A percentile compares a stretch with the other conserved stretches of the same genome.
Conservation (phyloP, 768 basidiomycete species). For the Phanerochaete carnosa region DNA sequence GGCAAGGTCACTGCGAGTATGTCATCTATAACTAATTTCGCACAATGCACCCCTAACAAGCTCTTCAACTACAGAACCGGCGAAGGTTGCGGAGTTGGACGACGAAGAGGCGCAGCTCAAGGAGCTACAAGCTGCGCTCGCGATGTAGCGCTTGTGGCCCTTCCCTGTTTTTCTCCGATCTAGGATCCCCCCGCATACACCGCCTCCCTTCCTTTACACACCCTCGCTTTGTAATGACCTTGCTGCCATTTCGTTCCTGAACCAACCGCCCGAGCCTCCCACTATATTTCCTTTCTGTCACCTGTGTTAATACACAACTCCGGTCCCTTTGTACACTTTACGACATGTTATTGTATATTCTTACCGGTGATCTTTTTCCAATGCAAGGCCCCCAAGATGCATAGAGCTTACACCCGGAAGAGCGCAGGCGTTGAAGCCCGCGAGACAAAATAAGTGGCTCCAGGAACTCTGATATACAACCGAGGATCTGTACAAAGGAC, state of each 20-base stretch:
- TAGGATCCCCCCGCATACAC: neutral
- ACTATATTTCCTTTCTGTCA: slow-evolving; percentile 8
- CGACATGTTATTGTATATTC: slow-evolving; percentile 6
- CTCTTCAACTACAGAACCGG: slow-evolving; percentile 28
- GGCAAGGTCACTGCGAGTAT: slow-evolving; percentile 47
- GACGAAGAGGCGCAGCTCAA: slow-evolving; percentile 90
- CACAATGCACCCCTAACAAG: slow-evolving; percentile 1
- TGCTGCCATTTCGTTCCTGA: slow-evolving; percentile 20
- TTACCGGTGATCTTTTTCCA: neutral
- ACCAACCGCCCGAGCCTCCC: slow-evolving; percentile 10
- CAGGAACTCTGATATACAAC: slow-evolving; percentile 3
- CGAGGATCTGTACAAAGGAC: neutral
- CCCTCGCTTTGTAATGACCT: neutral
- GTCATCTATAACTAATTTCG: slow-evolving; percentile 23
- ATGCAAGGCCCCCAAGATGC: neutral
- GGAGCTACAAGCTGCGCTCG: slow-evolving; percentile 83
- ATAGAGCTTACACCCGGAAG: neutral
- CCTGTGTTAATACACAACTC: slow-evolving; percentile 21
- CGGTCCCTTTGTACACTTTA: slow-evolving; percentile 4
- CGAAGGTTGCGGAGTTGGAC: slow-evolving; percentile 58
- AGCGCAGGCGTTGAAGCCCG: neutral
- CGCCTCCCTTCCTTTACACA: neutral
- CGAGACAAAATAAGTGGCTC: neutral
- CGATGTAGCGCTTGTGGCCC: slow-evolving; percentile 50
- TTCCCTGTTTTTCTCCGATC: neutral